Evolutionary conservation across 2,329 filamentous ascomycete genomes (phyloP), one percentile per base, ranked within the genome.

Genomic region (Fusarium globosum): DNA sequence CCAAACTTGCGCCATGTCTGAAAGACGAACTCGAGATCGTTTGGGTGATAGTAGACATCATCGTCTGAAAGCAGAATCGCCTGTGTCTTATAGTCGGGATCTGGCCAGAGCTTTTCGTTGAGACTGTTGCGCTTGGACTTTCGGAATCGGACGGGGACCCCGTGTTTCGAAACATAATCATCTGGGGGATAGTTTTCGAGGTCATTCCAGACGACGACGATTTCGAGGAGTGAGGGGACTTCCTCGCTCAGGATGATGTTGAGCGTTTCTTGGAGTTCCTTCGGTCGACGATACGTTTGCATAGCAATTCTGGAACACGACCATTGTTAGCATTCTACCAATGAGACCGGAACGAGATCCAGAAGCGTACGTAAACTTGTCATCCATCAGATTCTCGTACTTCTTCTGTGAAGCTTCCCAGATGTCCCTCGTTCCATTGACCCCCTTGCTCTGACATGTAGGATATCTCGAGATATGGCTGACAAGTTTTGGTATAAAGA

Each of bases 31-130:
- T 84, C 82, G 21, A 84, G 78, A 51, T 84, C 82, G 7, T 71
- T 62, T 26, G 82, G 82, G 35, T 79, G 75, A 72, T 82, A 84
- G 71, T 81, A 83, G 23, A 83, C 81, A 62, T 84, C 82, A 64
- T 84, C 82, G 46, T 84, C 82, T 23, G 80, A 81, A 15, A 83
- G 78, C 28, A 84, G 80, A n/a, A 84, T 78, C 18, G 82, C 82
- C 57, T 83, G 77, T 23, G 82, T 84, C 51, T 79, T 69, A 71
- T 81, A 84, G 4, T 74, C 72, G 9, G 81, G 79, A 35, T 83
- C 81, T 7, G 82, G 80, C 74, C 77, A 76, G 41, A 84, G 79
- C 65, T 83, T 83, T 49, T 81, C 74, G 74, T 84, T 84, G 39
- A 83, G 79, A 60, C 80, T 82, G 72, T 83, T 79, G 51, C 69